phyloP scores from a whole-genome alignment of 2,329 filamentous ascomycete species.

The Cladophialophora yegresii region DNA sequence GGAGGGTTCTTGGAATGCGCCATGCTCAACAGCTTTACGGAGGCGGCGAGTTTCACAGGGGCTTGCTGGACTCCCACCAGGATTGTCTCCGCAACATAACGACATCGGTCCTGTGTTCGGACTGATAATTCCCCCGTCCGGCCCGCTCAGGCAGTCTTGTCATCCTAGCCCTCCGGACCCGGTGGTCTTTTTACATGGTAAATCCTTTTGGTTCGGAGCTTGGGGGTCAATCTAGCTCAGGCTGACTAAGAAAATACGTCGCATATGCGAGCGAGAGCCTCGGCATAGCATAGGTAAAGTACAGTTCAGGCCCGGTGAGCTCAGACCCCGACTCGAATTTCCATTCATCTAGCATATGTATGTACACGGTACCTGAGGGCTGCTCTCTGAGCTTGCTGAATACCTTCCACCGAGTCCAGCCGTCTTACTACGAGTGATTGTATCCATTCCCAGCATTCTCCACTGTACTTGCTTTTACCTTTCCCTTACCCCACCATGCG shows the following conservation, averaged over 20 bases:
- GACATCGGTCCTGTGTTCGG: conserved; percentile 1
- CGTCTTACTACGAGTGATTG: not conserved
- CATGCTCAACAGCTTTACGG: not conserved
- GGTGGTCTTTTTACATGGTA: not conserved
- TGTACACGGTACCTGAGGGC: not conserved
- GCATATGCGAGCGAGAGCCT: not conserved
- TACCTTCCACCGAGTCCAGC: not conserved
- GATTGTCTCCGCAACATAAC: conserved; percentile 4
- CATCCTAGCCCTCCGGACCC: not conserved
- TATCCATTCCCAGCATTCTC: not conserved
- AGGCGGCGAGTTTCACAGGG: not conserved
- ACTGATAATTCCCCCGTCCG: conserved; percentile 5
- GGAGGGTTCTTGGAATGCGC: not conserved
- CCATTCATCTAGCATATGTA: not conserved
- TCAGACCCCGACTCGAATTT: not conserved
- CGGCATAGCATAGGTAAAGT: not conserved
- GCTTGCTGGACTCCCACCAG: not conserved
- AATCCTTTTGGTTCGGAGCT: not conserved
- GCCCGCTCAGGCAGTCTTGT: not conserved
- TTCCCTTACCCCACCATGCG: not conserved
- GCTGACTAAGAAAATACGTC: not conserved
- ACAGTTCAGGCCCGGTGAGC: not conserved
- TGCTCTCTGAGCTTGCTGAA: not conserved
- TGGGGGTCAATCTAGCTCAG: not conserved
- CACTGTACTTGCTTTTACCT: not conserved